These are phyloP conservation scores for Zygotorulaspora danielsina DNA, from an alignment of 805 yeast species.

Conservation along the genomic window DNA sequence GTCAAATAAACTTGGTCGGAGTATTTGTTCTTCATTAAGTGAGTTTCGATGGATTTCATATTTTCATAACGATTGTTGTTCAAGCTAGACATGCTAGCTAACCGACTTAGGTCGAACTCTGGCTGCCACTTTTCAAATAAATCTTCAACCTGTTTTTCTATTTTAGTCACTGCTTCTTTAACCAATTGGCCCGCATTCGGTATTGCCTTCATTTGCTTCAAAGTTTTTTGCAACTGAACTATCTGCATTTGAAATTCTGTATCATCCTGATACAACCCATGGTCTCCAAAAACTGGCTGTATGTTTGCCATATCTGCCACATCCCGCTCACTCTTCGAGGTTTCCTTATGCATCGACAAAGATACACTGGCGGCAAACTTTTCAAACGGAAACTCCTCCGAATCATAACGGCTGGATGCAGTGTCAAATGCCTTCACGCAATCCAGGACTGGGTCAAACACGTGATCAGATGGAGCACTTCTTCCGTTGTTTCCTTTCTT, in stretches of 20 bases:
- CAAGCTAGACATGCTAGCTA: background rate
- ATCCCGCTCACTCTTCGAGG: background rate
- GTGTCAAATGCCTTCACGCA: constrained; percentile 1
- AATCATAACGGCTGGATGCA: background rate
- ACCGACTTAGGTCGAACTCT: constrained; percentile 12
- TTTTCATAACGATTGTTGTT: background rate
- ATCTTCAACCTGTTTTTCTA: constrained; percentile 17
- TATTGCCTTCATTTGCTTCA: constrained; percentile 17
- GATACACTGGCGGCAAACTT: background rate
- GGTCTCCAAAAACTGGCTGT: constrained; percentile 8
- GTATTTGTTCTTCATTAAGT: constrained; percentile 29
- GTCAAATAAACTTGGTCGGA: constrained; percentile 24
- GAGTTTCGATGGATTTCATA: constrained; percentile 27
- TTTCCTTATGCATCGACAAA: background rate
- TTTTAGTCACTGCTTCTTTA: constrained; percentile 15
- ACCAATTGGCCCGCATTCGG: constrained; percentile 12
- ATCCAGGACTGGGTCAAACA: constrained; percentile 8
- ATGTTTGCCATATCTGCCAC: constrained; percentile 4
- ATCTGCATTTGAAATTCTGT: constrained; percentile 17
- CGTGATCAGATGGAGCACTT: constrained; percentile 2
- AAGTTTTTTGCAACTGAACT: constrained; percentile 14
- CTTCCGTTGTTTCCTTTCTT: background rate
- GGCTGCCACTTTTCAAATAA: constrained; percentile 24
- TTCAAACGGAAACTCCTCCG: background rate
- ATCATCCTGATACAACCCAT: constrained; percentile 26